Base-by-base conservation (phyloP, 805 yeast genomes). In the Yamadazyma ubonensis region DNA sequence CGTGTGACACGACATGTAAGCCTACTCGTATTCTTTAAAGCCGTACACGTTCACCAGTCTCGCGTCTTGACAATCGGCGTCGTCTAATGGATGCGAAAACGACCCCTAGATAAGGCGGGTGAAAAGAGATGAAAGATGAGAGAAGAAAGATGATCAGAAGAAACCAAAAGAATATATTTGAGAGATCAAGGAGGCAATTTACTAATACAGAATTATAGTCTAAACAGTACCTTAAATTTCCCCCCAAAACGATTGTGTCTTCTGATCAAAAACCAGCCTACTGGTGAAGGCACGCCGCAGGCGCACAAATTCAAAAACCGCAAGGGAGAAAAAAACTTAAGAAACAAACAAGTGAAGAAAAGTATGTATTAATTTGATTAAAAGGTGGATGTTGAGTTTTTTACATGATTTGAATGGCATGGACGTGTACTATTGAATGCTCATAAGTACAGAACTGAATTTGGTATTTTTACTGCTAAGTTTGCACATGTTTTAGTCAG, bases 321-420 rank as follows among this genome's bases (percentile, higher is more conserved):
- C 38, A 35, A 35, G 38, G 38, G 32, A 34, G 38, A 35, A 35
- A 35, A 35, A 35, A 25, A 14, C 26, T 18, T 19, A 26, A 27
- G 31, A 31, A 35, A 35, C 38, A 35, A 35, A 35, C 38, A 35
- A 35, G 29, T 21, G 20, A 35, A 35, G 31, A 35, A 26, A 35
- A 27, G 38, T 35, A 35, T 19, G 38, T 35, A 35, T 27, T 10
- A 16, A 21, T 20, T 32, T 22, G n/a, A 15, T 30, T 17, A 19
- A 11, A 5, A 6, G 8, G 26, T 23, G 26, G 4, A 23, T 23
- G n/a, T 10, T 23, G 4, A n/a, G n/a, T n/a, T n/a, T n/a, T n/a
- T n/a, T n/a, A n/a, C n/a, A n/a, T n/a, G n/a, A n/a, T n/a, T n/a
- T n/a, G n/a, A n/a, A n/a, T n/a, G n/a, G n/a, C n/a, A n/a, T n/a